phyloP scores from a whole-genome alignment of 805 yeast genomes.

The Monosporozyma aerobia region DNA sequence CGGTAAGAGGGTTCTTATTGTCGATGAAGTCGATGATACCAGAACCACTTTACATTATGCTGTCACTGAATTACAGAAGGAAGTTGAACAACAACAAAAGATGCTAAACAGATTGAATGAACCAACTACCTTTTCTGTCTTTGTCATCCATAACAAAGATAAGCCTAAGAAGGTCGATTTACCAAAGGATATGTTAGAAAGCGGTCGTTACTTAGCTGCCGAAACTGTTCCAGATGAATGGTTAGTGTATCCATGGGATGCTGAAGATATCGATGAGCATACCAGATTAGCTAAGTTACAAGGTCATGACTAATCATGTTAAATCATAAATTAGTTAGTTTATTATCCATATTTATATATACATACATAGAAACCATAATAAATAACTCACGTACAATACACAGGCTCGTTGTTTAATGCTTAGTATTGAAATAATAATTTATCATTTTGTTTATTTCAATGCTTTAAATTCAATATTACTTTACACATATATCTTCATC shows the following conservation, averaged over 20 bases:
- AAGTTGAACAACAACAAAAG: constrained; percentile 49
- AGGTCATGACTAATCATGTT: constrained; percentile 41
- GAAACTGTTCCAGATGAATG: constrained; percentile 66
- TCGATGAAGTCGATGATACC: constrained; percentile 88
- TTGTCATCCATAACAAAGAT: constrained; percentile 76
- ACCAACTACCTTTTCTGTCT: constrained; percentile 59
- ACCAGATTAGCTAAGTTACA: constrained; percentile 56
- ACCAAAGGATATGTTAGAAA: constrained; percentile 51
- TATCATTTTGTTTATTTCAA: neutral
- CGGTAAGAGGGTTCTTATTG: constrained; percentile 73
- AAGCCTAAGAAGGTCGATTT: constrained; percentile 73
- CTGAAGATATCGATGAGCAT: constrained; percentile 70
- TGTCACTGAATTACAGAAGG: constrained; percentile 55
- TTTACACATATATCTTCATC: neutral
- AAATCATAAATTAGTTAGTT: neutral
- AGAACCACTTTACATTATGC: constrained; percentile 87
- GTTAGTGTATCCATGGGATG: constrained; percentile 92
- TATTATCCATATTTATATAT: neutral
- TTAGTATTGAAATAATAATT: neutral
- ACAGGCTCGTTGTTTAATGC: neutral
- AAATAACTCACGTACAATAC: neutral
- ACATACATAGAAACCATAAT: neutral
- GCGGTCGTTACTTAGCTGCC: constrained; percentile 65
- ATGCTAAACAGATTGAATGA: constrained; percentile 50
- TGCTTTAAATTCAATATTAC: neutral